Percentiles rank a stretch among this genome's conserved stretches.
These are phyloP conservation scores for Jackrogersella multiformis DNA, from an alignment of 495 filamentous ascomycete genomes.

Conservation along the genomic window DNA sequence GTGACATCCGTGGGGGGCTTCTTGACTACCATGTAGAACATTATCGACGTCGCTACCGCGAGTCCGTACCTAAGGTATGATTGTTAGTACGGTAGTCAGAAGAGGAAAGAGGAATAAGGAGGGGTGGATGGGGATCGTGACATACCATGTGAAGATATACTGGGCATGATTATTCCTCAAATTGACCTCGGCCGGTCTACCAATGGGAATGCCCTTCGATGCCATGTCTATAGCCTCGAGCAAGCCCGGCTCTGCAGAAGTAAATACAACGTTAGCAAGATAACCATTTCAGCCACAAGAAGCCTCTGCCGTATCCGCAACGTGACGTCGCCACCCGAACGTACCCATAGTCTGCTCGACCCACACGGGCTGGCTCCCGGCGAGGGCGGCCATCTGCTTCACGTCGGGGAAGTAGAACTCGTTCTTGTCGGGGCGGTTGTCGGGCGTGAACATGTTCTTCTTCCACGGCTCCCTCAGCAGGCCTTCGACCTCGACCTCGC, in stretches of 20 bases:
- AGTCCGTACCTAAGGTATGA: conserved; percentile 79
- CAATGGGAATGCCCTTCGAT: conserved; percentile 88
- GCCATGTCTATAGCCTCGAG: conserved; percentile 74
- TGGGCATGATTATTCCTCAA: conserved; percentile 95
- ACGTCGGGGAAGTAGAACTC: conserved; percentile 98
- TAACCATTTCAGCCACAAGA: conserved; percentile 13
- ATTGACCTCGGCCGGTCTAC: conserved; percentile 89
- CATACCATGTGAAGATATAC: conserved; percentile 97
- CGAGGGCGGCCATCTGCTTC: conserved; percentile 85
- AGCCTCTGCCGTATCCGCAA: too few relatives aligned
- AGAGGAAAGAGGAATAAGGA: conserved; percentile 11
- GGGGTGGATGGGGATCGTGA: conserved; percentile 4
- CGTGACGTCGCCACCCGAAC: too few relatives aligned
- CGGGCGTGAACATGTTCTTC: conserved; percentile 97
- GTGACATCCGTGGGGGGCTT: conserved; percentile 80
- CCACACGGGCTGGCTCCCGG: conserved; percentile 89
- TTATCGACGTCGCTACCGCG: conserved; percentile 84
- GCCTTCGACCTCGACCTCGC: conserved; percentile 80
- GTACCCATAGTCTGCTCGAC: conserved; percentile 94
- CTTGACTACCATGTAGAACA: conserved; percentile 92
- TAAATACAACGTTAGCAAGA: conserved; percentile 19
- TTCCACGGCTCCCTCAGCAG: conserved; percentile 89
- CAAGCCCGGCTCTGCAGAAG: conserved; percentile 73
- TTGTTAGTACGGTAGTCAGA: conserved; percentile 9
- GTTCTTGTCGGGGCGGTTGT: conserved; percentile 79